phyloP scores from a whole-genome alignment of 73 alveolate genomes.

The Paramecium sonneborni region DNA sequence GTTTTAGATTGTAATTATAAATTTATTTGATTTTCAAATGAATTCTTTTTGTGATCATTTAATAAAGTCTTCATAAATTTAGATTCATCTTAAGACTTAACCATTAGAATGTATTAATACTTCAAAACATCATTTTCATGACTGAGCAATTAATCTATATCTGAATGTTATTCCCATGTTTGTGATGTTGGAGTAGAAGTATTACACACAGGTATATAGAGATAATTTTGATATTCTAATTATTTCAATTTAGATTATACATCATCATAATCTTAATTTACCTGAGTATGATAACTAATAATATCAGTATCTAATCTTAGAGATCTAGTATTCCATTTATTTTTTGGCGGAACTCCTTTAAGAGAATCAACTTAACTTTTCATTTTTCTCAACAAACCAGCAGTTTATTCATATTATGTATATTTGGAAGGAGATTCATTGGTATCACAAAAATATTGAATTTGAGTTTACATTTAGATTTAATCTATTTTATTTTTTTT shows the following conservation, averaged over 20 bases:
- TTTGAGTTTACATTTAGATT: neutral
- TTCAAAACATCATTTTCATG: constrained; percentile 40
- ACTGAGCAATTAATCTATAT: neutral
- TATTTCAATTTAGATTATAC: neutral
- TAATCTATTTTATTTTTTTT: constrained; percentile 4
- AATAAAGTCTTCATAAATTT: neutral
- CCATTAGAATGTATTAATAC: constrained; percentile 44
- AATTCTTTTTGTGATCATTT: neutral
- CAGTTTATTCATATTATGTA: neutral
- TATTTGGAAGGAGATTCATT: neutral
- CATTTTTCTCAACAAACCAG: neutral
- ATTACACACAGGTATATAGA: neutral
- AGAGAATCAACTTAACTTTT: constrained; percentile 13
- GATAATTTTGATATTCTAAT: neutral
- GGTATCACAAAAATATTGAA: neutral
- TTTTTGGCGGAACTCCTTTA: neutral
- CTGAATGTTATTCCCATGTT: neutral
- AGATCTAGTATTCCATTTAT: neutral
- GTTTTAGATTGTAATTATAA: neutral
- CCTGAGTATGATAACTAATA: neutral
- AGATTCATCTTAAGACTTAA: neutral
- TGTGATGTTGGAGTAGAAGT: neutral
- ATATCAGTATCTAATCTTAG: neutral
- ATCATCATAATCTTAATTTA: constrained; percentile 1
- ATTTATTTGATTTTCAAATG: neutral